Evolutionary conservation across 306 rosid genomes (phyloP).

Genomic region (Pyrus communis): DNA sequence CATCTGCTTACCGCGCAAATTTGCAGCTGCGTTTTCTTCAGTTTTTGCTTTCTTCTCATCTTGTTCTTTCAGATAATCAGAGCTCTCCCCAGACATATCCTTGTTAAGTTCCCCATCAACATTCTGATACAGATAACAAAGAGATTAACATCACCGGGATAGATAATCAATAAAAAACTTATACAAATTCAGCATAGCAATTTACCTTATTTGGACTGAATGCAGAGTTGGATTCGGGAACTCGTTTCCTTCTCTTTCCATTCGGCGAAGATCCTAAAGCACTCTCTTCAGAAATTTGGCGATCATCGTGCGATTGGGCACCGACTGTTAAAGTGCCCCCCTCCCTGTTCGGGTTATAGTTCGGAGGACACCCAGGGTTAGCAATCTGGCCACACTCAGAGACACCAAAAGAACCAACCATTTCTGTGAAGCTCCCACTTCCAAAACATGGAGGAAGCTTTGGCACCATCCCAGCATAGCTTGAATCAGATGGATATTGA

Average conservation of each 20-base stretch:
- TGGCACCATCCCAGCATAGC: constrained; percentile 50
- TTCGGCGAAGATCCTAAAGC: constrained; percentile 45
- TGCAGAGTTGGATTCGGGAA: constrained; percentile 45
- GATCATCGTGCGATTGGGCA: constrained; percentile 48
- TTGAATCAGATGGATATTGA: constrained; percentile 71
- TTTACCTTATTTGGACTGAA: constrained; percentile 65
- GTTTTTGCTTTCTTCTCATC: constrained; percentile 56
- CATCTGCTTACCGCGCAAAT: constrained; percentile 50
- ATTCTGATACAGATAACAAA: constrained; percentile 36
- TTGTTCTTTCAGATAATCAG: constrained; percentile 45
- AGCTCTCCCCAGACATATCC: constrained; percentile 55
- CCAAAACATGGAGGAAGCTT: constrained; percentile 64
- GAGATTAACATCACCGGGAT: constrained; percentile 22
- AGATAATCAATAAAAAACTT: neutral
- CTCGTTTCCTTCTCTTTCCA: constrained; percentile 69
- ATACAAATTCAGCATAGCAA: neutral
- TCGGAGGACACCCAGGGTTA: constrained; percentile 41
- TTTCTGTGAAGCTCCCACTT: constrained; percentile 69
- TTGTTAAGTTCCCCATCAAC: constrained; percentile 51
- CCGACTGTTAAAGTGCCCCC: constrained; percentile 29
- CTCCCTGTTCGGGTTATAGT: constrained; percentile 44
- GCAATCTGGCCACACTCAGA: constrained; percentile 46
- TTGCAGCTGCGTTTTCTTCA: constrained; percentile 45
- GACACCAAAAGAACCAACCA: constrained; percentile 55
- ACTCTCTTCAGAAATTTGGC: constrained; percentile 44